Conservation (phyloP, 805 yeast genomes). For the Myxozyma udenii region DNA sequence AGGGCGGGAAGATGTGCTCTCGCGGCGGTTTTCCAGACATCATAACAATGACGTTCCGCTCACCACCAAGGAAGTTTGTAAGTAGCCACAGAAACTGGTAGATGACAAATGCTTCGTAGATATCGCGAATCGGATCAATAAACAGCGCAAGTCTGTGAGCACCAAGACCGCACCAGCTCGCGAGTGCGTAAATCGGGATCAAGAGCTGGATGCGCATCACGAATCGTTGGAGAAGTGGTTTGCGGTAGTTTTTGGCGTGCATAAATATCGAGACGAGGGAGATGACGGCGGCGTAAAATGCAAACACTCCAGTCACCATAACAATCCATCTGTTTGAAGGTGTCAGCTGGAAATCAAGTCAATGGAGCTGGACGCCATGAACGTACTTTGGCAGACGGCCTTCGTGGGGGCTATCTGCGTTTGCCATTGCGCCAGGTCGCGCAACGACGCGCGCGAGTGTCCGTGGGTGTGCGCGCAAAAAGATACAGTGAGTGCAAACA, state of each 20-base stretch:
- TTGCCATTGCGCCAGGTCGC: not conserved
- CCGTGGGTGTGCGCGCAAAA: too few species aligned
- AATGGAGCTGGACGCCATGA: not conserved
- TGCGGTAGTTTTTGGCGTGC: slow-evolving; percentile 73
- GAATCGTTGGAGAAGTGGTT: slow-evolving; percentile 82
- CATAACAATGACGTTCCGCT: slow-evolving; percentile 70
- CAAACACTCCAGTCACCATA: slow-evolving; percentile 18
- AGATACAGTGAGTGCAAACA: too few species aligned
- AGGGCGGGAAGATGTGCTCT: slow-evolving; percentile 52
- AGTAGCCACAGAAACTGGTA: slow-evolving; percentile 85
- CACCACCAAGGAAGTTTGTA: slow-evolving; percentile 87
- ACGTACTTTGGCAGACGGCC: slow-evolving; percentile 15
- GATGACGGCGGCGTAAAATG: slow-evolving; percentile 18
- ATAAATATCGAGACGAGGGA: slow-evolving; percentile 43
- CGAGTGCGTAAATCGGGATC: slow-evolving; percentile 33
- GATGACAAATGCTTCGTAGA: slow-evolving; percentile 93
- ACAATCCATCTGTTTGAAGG: slow-evolving; percentile 11
- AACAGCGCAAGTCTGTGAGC: slow-evolving; percentile 44
- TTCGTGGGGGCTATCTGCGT: not conserved
- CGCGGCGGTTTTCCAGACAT: slow-evolving; percentile 72
- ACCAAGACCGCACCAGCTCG: slow-evolving; percentile 38
- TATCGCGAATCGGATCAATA: slow-evolving; percentile 76
- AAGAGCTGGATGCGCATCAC: slow-evolving; percentile 77
- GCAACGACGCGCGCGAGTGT: not conserved
- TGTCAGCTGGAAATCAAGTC: not conserved